Evolutionary conservation across 1,284 basidiomycete species (phyloP).

Genomic region (Malassezia cuniculi): DNA sequence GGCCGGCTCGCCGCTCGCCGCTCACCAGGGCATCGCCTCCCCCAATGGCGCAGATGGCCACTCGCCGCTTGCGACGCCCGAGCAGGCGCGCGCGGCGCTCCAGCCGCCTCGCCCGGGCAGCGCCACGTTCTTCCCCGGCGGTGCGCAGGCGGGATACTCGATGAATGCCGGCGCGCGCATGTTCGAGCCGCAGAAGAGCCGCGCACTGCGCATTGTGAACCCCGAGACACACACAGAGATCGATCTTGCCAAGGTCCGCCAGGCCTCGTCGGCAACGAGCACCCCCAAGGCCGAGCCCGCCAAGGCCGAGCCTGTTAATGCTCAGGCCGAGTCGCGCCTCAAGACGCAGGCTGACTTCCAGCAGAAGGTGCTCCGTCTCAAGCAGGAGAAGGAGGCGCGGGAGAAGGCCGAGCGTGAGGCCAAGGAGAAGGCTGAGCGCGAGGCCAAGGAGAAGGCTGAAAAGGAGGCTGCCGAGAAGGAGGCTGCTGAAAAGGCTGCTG

Average conservation of each 20-base stretch:
- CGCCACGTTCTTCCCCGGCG: conserved; percentile 9
- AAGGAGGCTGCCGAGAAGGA: conserved; percentile 11
- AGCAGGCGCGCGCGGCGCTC: conserved; percentile 18
- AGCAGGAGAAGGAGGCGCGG: conserved; percentile 18
- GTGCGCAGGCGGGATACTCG: conserved; percentile 18
- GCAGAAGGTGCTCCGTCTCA: conserved; percentile 20
- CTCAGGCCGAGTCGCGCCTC: conserved; percentile 15
- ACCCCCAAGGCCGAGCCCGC: conserved; percentile 17
- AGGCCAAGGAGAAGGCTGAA: conserved; percentile 13
- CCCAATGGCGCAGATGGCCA: no score
- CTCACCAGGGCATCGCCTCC: no score
- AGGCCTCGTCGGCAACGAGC: conserved; percentile 14
- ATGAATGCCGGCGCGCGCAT: conserved; percentile 42
- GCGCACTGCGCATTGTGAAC: conserved; percentile 43
- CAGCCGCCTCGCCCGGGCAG: conserved; percentile 21
- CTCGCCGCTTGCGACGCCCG: no score
- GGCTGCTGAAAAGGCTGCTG: conserved; percentile 8
- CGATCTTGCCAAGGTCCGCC: conserved; percentile 27
- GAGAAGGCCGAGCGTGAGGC: conserved; percentile 25
- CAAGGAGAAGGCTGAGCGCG: conserved; percentile 22
- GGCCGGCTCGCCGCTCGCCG: conserved; percentile 4
- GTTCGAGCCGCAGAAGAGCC: conserved; percentile 41
- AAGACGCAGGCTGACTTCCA: conserved; percentile 37
- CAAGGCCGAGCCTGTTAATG: conserved; percentile 15
- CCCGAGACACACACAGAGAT: conserved; percentile 41